These are phyloP conservation scores for Lojkania enalia DNA, from an alignment of 2,329 filamentous ascomycete species.

Conservation along the genomic window DNA sequence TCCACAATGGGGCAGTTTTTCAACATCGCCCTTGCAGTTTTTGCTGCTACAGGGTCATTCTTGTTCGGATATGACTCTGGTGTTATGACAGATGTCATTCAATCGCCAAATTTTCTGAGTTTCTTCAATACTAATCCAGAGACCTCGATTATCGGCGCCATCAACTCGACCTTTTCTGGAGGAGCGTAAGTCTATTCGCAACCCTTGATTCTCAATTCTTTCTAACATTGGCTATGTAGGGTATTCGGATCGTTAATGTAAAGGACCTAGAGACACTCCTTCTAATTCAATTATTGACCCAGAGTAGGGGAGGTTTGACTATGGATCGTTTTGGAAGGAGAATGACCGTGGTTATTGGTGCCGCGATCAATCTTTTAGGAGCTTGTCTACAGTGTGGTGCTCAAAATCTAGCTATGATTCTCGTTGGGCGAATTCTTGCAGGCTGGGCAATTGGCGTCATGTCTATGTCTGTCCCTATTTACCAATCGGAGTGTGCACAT, in stretches of 20 bases:
- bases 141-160: conserved; percentile 61
- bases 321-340: conserved; percentile 65
- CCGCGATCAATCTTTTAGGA: conserved; percentile 60
- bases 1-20: conserved; percentile 47
- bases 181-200: conserved; percentile 44
- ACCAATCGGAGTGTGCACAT: conserved; percentile 65
- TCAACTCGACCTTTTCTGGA: conserved; percentile 65
- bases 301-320: conserved; percentile 54
- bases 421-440: conserved; percentile 61
- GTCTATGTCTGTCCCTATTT: conserved; percentile 64
- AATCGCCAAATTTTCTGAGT: conserved; percentile 58
- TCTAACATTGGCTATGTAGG: conserved; percentile 6
- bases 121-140: conserved; percentile 59
- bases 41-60: conserved; percentile 50
- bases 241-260: conserved; percentile 58
- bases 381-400: conserved; percentile 63
- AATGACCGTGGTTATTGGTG: conserved; percentile 63
- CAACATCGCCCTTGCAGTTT: conserved; percentile 48
- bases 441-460: conserved; percentile 63
- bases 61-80: conserved; percentile 47
- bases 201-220: not conserved
- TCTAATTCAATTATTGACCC: not conserved
- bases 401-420: conserved; percentile 59
- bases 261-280: conserved; percentile 7
- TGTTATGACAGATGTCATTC: conserved; percentile 57